Percentiles rank a stretch among this genome's conserved stretches.
phyloP scores from a whole-genome alignment of 2,329 filamentous ascomycete genomes.

The Penicillium sp. region DNA sequence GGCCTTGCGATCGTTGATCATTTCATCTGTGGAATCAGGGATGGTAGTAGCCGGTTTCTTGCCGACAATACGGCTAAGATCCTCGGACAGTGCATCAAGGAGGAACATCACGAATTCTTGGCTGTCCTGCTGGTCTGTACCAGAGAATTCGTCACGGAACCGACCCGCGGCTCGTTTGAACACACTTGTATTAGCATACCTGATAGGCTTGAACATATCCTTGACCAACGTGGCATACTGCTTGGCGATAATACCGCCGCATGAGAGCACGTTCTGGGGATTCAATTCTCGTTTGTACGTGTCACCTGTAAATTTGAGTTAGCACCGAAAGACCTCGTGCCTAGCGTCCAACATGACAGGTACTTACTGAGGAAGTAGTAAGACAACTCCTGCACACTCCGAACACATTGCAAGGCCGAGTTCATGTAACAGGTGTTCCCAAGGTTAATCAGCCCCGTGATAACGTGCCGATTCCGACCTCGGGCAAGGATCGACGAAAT shows the following conservation, averaged over 20 bases:
- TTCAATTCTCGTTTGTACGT: conserved; percentile 80
- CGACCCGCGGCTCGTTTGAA: conserved; percentile 81
- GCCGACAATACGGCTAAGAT: conserved; percentile 76
- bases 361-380: conserved; percentile 71
- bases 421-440: conserved; percentile 99
- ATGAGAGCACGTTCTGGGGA: conserved; percentile 75
- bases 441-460: conserved; percentile 80
- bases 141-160: conserved; percentile 80
- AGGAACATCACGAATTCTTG: conserved; percentile 96
- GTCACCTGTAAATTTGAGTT: conserved; percentile 43
- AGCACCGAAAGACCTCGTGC: conserved; percentile 2
- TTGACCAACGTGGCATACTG: conserved; percentile 73
- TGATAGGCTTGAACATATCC: conserved; percentile 68
- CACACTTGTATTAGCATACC: conserved; percentile 70
- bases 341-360: background rate
- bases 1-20: conserved; percentile 75
- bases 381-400: conserved; percentile 87
- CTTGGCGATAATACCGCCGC: conserved; percentile 80
- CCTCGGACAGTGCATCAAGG: conserved; percentile 90
- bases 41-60: conserved; percentile 98
- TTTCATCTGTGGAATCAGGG: conserved; percentile 94
- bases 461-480: conserved; percentile 63
- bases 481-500: conserved; percentile 37
- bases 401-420: conserved; percentile 88
- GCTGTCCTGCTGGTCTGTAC: conserved; percentile 94